Base-by-base conservation (phyloP, 257 asterid genomes). In the Solanum neorickii region DNA sequence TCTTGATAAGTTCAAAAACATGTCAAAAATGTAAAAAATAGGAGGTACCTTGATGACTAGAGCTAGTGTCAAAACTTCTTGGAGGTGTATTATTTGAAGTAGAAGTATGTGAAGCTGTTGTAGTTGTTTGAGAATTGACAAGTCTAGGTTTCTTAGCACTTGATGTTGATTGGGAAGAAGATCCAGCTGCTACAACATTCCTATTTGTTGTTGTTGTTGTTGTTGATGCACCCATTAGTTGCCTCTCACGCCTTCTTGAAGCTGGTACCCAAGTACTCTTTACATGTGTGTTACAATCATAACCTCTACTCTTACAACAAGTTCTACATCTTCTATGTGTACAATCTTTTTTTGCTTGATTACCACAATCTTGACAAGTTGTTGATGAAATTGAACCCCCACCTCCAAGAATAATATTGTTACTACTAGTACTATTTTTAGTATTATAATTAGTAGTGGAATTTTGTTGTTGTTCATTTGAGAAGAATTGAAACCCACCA, bases 201-300 rank as follows among this genome's bases (percentile, higher is more conserved):
- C 82, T 88, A 0, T 47, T 29, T 27, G 59, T 2, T 74, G 59
- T 8, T 42, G 41, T 69, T 70, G 76, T 66, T 70, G 77, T 66
- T 35, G 39, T 37, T 70, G 77, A 25, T 25, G 74, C 37, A 86
- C 39, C 87, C 90, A 91, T 85, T 21, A 88, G 89, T 87, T 92
- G 97, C 14, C 97, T 90, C 85, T 95, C 98, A 35, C 97, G 96
- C 89, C 98, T 94, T 86, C 98, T 94, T 0, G 95, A 89, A 4
- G 95, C 97, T 3, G 95, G 94, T 12, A 94, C 94, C 97, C 97
- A 94, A 9, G 97, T 94, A 91, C 97, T 94, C 56, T 91, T 94
- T 12, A 94, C 89, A 87, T 94, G 97, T 1, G 97, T 94, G 1
- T 91, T 20, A 62, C 97, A 94, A 37, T 92, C 92, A 59, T 88